Base-by-base conservation (phyloP, 129 eudicot species). In the Tagetes erecta region DNA sequence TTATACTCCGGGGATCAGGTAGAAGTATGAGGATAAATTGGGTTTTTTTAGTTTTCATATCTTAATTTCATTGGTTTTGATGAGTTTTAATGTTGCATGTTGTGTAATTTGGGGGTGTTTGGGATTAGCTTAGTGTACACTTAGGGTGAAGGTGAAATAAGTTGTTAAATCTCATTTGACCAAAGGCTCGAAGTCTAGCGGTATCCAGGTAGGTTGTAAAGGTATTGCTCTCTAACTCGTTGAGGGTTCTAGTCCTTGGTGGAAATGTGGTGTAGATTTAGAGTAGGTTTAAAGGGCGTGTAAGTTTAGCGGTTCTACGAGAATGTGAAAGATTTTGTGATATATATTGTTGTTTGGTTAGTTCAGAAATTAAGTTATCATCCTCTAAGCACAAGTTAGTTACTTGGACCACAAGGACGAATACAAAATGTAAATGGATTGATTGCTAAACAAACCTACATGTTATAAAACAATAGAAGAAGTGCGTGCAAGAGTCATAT, bases 31-130 rank as follows among this genome's bases (percentile, higher is more conserved):
- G 42, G 14, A n/a, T 38, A 27, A 39, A 47, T 49, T 64, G 20
- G 72, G 62, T 60, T 44, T 45, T 73, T n/a, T 10, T 60, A 45
- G 72, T 49, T 64, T 74, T 5, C 10, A 42, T 64, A 33, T 27
- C 64, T 5, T 50, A 27, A 50, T 49, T 64, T 75, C 42, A 50
- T 64, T 64, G 64, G 42, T 51, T 75, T 12, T 52, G n/a, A 62
- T 46, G 70, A 38, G 50, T 56, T 64, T 49, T 10, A 27, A 38
- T 10, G 30, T 58, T 58, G 58, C 31, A 52, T 52, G 58, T 52
- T 8, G 62, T 55, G 60, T 55, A 3, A 55, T 55, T 27, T 55
- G 60, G 3, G 60, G 60, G 60, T 55, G 62, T 58, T 2, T 20
- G 59, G 34, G 59, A 53, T 53, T 53, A 33, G 1, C n/a, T 4